A percentile compares a stretch with the other conserved stretches of the same genome.
phyloP scores from a whole-genome alignment of 2,329 filamentous ascomycete genomes.

The Cyclaneusma minus region DNA sequence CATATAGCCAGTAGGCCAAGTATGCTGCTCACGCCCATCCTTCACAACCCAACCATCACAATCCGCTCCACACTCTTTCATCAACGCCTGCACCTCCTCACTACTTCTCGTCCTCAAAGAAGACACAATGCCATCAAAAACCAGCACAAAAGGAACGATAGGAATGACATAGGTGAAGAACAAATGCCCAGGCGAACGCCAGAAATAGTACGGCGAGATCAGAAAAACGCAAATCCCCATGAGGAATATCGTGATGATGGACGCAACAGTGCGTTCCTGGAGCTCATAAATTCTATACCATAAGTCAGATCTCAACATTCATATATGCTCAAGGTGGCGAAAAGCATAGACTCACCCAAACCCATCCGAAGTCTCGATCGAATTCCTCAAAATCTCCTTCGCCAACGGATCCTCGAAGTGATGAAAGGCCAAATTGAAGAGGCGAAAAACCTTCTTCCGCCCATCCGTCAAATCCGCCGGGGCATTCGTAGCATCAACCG shows the following conservation, averaged over 20 bases:
- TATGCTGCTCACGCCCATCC: conserved; percentile 25
- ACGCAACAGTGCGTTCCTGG: conserved; percentile 45
- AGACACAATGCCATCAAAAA: conserved; percentile 55
- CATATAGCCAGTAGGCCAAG: conserved; percentile 30
- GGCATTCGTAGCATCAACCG: conserved; percentile 50
- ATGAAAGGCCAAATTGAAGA: conserved; percentile 65
- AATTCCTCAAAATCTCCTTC: conserved; percentile 43
- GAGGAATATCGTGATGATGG: conserved; percentile 35
- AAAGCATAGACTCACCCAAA: conserved; percentile 31
- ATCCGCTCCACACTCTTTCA: conserved; percentile 34
- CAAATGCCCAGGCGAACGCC: conserved; percentile 24
- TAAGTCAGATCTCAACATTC: neutral
- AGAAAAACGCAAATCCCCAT: conserved; percentile 36
- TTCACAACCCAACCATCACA: conserved; percentile 25
- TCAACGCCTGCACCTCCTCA: conserved; percentile 44
- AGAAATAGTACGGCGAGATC: conserved; percentile 32
- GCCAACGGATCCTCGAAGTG: conserved; percentile 56
- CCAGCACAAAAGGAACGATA: conserved; percentile 48
- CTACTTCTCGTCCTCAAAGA: conserved; percentile 51
- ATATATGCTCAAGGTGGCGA: neutral
- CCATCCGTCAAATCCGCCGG: conserved; percentile 32
- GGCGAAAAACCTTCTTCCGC: conserved; percentile 41
- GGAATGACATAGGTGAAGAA: conserved; percentile 53
- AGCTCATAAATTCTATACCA: conserved; percentile 48
- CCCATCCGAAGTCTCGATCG: conserved; percentile 46